Percentiles rank a stretch among this genome's conserved stretches.
These are phyloP conservation scores for Hanseniaspora clermontiae DNA, from an alignment of 805 yeast species.

Conservation along the genomic window DNA sequence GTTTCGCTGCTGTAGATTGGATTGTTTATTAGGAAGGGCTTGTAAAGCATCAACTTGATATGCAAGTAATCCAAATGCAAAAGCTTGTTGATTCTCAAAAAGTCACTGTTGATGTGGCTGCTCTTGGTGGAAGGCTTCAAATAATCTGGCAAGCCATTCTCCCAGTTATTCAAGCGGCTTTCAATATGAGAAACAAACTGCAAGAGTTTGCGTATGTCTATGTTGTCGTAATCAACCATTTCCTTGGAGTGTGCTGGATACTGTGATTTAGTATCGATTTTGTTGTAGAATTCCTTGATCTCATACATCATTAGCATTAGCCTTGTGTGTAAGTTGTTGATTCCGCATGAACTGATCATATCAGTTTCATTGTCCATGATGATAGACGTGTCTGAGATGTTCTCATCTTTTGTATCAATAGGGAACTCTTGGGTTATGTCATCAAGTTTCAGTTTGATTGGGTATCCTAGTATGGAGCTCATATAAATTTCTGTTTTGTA, in stretches of 20 bases:
- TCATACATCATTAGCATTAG: constrained; percentile 57
- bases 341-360: constrained; percentile 51
- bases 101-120: constrained; percentile 42
- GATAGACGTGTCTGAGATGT: constrained; percentile 57
- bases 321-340: constrained; percentile 76
- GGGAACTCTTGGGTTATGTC: constrained; percentile 85
- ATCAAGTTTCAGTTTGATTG: constrained; percentile 59
- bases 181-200: constrained; percentile 33
- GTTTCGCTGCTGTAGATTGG: constrained; percentile 45
- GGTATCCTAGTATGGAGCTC: constrained; percentile 75
- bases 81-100: constrained; percentile 61
- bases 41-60: constrained; percentile 66
- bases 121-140: constrained; percentile 38
- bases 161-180: constrained; percentile 58
- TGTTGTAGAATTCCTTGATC: constrained; percentile 57
- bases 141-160: constrained; percentile 54
- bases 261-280: constrained; percentile 37
- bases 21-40: constrained; percentile 79
- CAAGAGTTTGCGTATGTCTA: constrained; percentile 33
- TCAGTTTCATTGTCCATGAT: constrained; percentile 37
- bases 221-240: constrained; percentile 12
- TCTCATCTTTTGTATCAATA: constrained; percentile 72
- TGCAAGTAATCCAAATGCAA: constrained; percentile 61
- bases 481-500: constrained; percentile 85
- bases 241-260: constrained; percentile 13